These are phyloP conservation scores for Morella rubra DNA, from an alignment of 306 rosid genomes.

Conservation along the genomic window DNA sequence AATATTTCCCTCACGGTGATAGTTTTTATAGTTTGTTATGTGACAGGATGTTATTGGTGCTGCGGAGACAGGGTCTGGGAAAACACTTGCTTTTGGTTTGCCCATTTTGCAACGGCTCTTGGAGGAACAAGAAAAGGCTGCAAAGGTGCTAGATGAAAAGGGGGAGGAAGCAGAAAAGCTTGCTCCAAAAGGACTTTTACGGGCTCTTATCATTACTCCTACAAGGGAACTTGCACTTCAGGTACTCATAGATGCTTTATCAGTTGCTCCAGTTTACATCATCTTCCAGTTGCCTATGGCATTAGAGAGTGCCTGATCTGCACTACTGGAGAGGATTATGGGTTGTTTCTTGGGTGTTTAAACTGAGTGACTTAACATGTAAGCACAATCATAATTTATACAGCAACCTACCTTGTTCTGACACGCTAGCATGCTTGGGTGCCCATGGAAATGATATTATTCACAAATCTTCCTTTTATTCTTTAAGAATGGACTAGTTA, in stretches of 20 bases:
- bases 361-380: background rate
- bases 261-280: slow-evolving; percentile 20
- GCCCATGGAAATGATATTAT: background rate
- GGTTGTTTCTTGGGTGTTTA: background rate
- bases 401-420: background rate
- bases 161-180: slow-evolving; percentile 47
- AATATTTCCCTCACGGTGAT: slow-evolving; percentile 7
- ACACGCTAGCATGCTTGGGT: slow-evolving; percentile 1
- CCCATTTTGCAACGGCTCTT: slow-evolving; percentile 93
- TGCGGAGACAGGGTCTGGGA: slow-evolving; percentile 97
- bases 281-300: slow-evolving; percentile 16
- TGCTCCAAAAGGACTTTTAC: slow-evolving; percentile 58
- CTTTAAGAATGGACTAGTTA: background rate
- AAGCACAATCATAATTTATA: background rate
- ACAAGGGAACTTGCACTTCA: slow-evolving; percentile 95
- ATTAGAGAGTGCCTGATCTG: background rate
- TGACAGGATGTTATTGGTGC: slow-evolving; percentile 96
- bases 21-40: slow-evolving; percentile 22
- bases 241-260: slow-evolving; percentile 47
- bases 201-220: slow-evolving; percentile 90
- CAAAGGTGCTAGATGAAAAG: slow-evolving; percentile 42
- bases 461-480: background rate
- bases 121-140: slow-evolving; percentile 80
- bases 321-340: background rate
- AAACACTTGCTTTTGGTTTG: slow-evolving; percentile 96